A percentile compares a stretch with the other conserved stretches of the same genome.
phyloP scores from a whole-genome alignment of 2,329 filamentous ascomycete species.

The Diaporthe australafricana region DNA sequence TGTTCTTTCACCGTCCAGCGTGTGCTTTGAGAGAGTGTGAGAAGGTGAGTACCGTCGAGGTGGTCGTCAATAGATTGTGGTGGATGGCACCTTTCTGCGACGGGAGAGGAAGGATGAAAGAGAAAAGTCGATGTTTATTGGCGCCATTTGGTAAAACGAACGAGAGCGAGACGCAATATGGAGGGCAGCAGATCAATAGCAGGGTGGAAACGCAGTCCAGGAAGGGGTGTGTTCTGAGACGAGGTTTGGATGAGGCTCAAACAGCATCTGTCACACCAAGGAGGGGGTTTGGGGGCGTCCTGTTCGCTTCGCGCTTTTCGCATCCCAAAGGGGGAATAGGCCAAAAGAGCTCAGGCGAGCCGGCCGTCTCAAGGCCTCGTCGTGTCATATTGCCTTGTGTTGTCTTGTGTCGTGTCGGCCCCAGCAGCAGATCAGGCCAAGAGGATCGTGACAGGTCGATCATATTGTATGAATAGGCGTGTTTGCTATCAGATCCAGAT shows the following conservation, averaged over 20 bases:
- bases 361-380: slow-evolving; percentile 11
- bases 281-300: background rate
- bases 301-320: background rate
- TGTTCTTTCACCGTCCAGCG: slow-evolving; percentile 29
- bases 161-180: background rate
- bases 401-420: background rate
- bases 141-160: slow-evolving; percentile 6
- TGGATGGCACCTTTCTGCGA: background rate
- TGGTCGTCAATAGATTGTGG: slow-evolving; percentile 4
- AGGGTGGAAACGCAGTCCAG: background rate
- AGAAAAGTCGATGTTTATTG: slow-evolving; percentile 9
- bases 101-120: background rate
- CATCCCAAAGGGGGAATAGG: slow-evolving; percentile 8
- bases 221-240: slow-evolving; percentile 25
- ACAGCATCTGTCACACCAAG: slow-evolving; percentile 28
- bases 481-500: background rate
- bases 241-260: slow-evolving; percentile 37
- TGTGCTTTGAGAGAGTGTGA: background rate
- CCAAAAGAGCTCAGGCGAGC: background rate
- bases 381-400: too few relatives aligned
- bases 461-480: slow-evolving; percentile 1
- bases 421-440: slow-evolving; percentile 14
- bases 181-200: background rate
- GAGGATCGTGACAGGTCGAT: slow-evolving; percentile 16
- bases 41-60: slow-evolving; percentile 13